Evolutionary conservation across 192 early-diverging fungal genomes (phyloP).

Genomic region (Backusella westeae): DNA sequence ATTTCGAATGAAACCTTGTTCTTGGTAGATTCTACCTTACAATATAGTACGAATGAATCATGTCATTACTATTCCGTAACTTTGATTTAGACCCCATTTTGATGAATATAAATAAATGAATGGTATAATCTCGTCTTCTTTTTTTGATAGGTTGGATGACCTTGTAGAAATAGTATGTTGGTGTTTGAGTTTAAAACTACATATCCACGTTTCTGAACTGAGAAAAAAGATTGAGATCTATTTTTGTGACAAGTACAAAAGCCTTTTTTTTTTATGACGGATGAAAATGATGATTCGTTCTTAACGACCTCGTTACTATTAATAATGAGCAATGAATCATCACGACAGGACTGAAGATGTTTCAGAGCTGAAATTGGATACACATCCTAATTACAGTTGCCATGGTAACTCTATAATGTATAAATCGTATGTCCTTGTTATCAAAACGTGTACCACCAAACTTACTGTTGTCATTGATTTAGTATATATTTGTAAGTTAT

Average conservation of each 20-base stretch:
- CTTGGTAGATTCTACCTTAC: not conserved
- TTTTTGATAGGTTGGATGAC: not conserved
- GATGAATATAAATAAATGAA: not conserved
- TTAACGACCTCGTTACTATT: not conserved
- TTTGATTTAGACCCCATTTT: not conserved
- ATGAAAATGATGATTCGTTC: not conserved
- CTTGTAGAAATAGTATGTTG: not conserved
- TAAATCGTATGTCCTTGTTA: too few species aligned
- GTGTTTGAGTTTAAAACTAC: not conserved
- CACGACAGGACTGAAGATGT: too few species aligned
- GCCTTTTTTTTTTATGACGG: not conserved
- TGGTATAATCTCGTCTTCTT: not conserved
- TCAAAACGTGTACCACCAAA: too few species aligned
- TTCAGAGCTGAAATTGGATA: too few species aligned
- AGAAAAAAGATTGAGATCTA: not conserved
- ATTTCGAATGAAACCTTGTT: not conserved
- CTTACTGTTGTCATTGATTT: too few species aligned
- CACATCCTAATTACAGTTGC: too few species aligned
- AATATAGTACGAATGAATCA: not conserved
- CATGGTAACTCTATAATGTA: too few species aligned
- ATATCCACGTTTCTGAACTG: constrained; percentile 1
- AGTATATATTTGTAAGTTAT: too few species aligned
- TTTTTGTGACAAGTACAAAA: not conserved
- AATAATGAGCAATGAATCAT: not conserved
- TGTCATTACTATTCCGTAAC: not conserved